Evolutionary conservation across 2,329 filamentous ascomycete species (phyloP).

Genomic region (Phaeosphaeriaceae sp.): DNA sequence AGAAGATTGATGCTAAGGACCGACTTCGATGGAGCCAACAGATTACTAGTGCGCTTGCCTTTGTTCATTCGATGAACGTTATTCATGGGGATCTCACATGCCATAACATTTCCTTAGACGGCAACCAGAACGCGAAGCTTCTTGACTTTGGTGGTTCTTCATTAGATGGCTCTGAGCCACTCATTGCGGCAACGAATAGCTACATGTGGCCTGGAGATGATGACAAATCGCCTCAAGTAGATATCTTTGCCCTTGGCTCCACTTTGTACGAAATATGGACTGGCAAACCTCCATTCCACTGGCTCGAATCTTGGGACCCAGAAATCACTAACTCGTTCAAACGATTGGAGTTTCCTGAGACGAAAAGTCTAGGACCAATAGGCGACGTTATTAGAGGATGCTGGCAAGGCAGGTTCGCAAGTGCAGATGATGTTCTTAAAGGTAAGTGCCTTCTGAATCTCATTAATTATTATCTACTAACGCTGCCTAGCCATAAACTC

Average conservation of each 20-base stretch:
- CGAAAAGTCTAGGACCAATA: too few species aligned
- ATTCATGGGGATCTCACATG: conserved; percentile 21
- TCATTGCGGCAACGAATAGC: conserved; percentile 11
- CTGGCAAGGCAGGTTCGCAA: too few species aligned
- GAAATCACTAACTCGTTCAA: too few species aligned
- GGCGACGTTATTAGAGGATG: too few species aligned
- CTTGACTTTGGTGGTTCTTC: conserved; percentile 19
- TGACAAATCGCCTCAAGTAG: conserved; percentile 6
- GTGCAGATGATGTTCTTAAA: too few species aligned
- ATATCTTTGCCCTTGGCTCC: conserved; percentile 18
- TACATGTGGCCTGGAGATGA: conserved; percentile 12
- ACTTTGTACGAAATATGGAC: conserved; percentile 19
- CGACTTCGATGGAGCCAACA: conserved; percentile 17
- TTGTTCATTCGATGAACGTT: conserved; percentile 19
- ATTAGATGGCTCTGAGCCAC: conserved; percentile 15
- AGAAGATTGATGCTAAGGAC: conserved; percentile 9
- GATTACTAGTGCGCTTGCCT: conserved; percentile 16
- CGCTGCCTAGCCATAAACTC: too few species aligned
- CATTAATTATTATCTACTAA: too few species aligned
- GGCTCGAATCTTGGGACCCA: too few species aligned
- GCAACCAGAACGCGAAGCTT: conserved; percentile 14
- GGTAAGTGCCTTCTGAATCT: too few species aligned
- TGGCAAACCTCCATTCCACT: conserved; percentile 1
- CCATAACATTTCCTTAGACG: conserved; percentile 20
- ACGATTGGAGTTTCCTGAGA: too few species aligned